These are phyloP conservation scores for Potentilla sterilis DNA, from an alignment of 306 rosid species.

Conservation along the genomic window DNA sequence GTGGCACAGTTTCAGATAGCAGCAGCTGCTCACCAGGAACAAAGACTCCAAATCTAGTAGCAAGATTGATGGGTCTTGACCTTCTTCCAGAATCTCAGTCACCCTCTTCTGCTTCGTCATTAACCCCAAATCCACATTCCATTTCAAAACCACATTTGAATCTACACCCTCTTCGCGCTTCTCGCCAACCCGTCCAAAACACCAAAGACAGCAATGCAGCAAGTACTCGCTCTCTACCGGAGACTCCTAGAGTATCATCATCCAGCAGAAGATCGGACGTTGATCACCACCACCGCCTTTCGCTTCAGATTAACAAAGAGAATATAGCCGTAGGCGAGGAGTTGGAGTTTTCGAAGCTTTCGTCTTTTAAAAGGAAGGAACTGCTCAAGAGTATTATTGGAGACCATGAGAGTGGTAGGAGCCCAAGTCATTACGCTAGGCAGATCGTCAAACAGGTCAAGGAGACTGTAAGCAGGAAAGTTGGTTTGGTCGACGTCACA, in stretches of 20 bases:
- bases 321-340: slow-evolving; percentile 36
- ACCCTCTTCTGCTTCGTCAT: slow-evolving; percentile 35
- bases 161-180: slow-evolving; percentile 22
- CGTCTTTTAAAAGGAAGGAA: slow-evolving; percentile 41
- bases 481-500: slow-evolving; percentile 63
- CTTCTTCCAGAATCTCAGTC: slow-evolving; percentile 72
- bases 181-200: slow-evolving; percentile 26
- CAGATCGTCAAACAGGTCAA: slow-evolving; percentile 76
- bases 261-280: slow-evolving; percentile 72
- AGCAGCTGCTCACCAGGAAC: slow-evolving; percentile 65
- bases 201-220: neutral
- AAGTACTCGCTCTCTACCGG: slow-evolving; percentile 62
- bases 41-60: slow-evolving; percentile 89
- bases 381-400: slow-evolving; percentile 25
- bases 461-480: slow-evolving; percentile 63
- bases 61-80: slow-evolving; percentile 95
- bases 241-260: slow-evolving; percentile 66
- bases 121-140: slow-evolving; percentile 26
- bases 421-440: slow-evolving; percentile 57
- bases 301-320: slow-evolving; percentile 83
- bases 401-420: slow-evolving; percentile 35
- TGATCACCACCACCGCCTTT: slow-evolving; percentile 59
- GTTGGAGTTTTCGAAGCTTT: slow-evolving; percentile 44
- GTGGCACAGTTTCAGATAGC: slow-evolving; percentile 42
- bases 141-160: slow-evolving; percentile 20